A percentile compares a stretch with the other conserved stretches of the same genome.
Conservation (phyloP, 305 asterid genomes). For the Euphrasia arctica region DNA sequence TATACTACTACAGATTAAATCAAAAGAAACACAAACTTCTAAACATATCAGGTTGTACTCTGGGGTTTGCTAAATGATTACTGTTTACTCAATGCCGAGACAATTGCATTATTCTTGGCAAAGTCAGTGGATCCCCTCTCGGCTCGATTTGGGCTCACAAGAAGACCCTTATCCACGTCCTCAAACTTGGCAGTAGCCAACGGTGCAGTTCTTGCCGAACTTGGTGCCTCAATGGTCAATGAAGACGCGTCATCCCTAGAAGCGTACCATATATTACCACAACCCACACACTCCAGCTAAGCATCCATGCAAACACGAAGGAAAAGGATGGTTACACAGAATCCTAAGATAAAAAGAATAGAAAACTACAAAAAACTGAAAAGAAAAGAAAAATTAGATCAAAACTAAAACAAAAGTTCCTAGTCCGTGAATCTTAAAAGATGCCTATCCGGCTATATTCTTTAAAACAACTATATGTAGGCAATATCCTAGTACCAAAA, state of each 20-base stretch:
- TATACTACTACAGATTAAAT: not conserved
- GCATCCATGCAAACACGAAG: not conserved
- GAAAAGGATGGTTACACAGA: not conserved
- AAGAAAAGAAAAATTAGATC: no score
- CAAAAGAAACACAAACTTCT: not conserved
- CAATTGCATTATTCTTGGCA: conserved; percentile 28
- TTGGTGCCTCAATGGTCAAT: conserved; percentile 52
- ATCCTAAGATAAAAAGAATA: no score
- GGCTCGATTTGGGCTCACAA: conserved; percentile 46
- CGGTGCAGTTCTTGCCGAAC: conserved; percentile 40
- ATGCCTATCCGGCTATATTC: not conserved
- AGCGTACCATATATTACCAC: conserved; percentile 75
- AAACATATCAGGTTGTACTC: conserved; percentile 11
- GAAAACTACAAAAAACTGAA: no score
- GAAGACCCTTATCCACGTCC: conserved; percentile 50
- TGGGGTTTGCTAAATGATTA: conserved; percentile 34
- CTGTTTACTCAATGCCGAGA: conserved; percentile 41
- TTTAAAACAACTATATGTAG: not conserved
- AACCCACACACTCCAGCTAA: conserved; percentile 64
- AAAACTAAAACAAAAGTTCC: no score
- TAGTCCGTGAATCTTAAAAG: no score
- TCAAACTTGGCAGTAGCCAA: conserved; percentile 63
- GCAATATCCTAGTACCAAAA: not conserved
- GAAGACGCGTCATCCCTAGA: conserved; percentile 63
- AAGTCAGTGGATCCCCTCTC: no score